Base-by-base conservation (phyloP, 2,329 filamentous ascomycete species). In the Colletotrichum paranaense region DNA sequence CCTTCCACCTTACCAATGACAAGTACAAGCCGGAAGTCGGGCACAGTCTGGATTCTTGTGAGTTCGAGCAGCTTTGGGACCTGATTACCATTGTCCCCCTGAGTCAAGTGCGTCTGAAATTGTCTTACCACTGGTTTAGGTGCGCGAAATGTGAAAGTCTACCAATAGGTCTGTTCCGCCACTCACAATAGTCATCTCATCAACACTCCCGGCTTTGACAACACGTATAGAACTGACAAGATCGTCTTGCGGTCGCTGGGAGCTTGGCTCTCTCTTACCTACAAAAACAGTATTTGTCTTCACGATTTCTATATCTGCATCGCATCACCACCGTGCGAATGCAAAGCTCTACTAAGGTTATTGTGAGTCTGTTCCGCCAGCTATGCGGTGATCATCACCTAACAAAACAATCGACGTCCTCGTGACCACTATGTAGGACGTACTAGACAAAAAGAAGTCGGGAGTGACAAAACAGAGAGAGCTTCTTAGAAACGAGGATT, bases 301-400 rank as follows among this genome's bases (percentile, higher is more conserved):
- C 55, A 60, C 19, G 38, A 55, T 4, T 67, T 32, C 35, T 67
- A 35, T 67, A 67, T 16, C 35, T 67, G 38, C 64, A 60, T 53
- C 64, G 64, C 11, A 60, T 67, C 64, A 38, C 53, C 0, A 79
- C 83, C 57, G 72, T 71, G 9, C 76, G 83, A 22, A 80, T 85
- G 79, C 62, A 75, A n/a, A 80, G 82, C 22, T 81, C 81, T 11
- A 76, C 78, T 12, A 74, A 80, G n/a, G 73, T 78, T 19, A 85
- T 84, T 62, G 71, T 86, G 2, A 67, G 76, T 56, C 82, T 85
- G 76, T 85, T 85, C 71, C 77, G 78, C 49, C 79, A 81, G 32
- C 77, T 86, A 0, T 82, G 80, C 57, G 84, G 84, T 0, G 76
- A 80, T 5, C 73, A 81, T 14, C 76, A 75, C 7, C 75, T 85